Evolutionary conservation across 2,329 filamentous ascomycete genomes (phyloP).

Genomic region (Aspergillus carbonarius): DNA sequence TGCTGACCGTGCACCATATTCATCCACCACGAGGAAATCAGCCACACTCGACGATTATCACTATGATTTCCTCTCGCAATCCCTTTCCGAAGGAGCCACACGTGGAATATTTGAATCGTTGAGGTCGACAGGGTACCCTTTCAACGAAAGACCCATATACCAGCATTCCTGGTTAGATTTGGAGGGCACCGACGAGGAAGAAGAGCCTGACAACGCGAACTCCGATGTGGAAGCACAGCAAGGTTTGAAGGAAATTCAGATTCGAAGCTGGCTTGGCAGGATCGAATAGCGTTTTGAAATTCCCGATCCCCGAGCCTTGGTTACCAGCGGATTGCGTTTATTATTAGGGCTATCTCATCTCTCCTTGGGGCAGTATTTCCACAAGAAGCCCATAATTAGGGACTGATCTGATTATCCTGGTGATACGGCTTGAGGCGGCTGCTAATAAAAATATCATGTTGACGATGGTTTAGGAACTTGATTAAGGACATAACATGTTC

Average conservation of each 20-base stretch:
- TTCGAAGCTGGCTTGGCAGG: too few relatives aligned
- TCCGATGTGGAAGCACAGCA: background rate
- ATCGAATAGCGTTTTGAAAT: too few relatives aligned
- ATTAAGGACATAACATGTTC: too few relatives aligned
- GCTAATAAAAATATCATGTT: too few relatives aligned
- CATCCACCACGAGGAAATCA: background rate
- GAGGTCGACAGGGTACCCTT: constrained; percentile 22
- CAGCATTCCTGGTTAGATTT: constrained; percentile 23
- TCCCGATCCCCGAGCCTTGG: too few relatives aligned
- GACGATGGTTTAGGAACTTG: too few relatives aligned
- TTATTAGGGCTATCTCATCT: too few relatives aligned
- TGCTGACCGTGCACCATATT: background rate
- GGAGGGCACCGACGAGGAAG: constrained; percentile 18
- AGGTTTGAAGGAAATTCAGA: background rate
- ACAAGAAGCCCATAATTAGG: too few relatives aligned
- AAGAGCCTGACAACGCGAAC: background rate
- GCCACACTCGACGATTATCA: background rate
- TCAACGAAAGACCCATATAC: constrained; percentile 17
- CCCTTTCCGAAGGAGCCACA: constrained; percentile 14
- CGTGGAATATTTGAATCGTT: constrained; percentile 24
- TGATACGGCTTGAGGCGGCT: too few relatives aligned
- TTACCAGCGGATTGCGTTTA: too few relatives aligned
- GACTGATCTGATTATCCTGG: too few relatives aligned
- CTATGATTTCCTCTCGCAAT: constrained; percentile 3
- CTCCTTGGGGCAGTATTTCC: too few relatives aligned